These are phyloP conservation scores for Phytophthora podocarpi DNA, from an alignment of 352 stramenopile species.

Conservation along the genomic window DNA sequence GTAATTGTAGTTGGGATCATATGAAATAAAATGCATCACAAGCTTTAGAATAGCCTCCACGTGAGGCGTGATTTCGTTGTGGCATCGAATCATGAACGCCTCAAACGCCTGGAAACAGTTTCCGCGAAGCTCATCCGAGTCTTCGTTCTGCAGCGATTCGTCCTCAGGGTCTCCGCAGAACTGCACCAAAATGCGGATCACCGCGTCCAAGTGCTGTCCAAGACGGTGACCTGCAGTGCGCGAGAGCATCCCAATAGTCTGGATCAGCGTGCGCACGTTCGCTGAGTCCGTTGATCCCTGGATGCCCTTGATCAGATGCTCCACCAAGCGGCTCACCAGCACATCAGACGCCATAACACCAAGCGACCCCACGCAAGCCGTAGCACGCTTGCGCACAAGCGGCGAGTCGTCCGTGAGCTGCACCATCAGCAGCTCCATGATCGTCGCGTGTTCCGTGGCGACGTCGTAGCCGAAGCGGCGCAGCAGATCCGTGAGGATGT, in stretches of 20 bases:
- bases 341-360: slow-evolving; percentile 95
- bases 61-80: slow-evolving; percentile 95
- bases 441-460: slow-evolving; percentile 84
- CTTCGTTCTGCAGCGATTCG: slow-evolving; percentile 93
- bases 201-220: slow-evolving; percentile 93
- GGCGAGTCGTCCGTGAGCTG: slow-evolving; percentile 84
- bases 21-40: slow-evolving; percentile 94
- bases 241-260: slow-evolving; percentile 97
- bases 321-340: slow-evolving; percentile 93
- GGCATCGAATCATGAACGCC: slow-evolving; percentile 96
- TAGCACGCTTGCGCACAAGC: slow-evolving; percentile 96
- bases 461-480: slow-evolving; percentile 95
- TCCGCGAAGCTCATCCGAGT: slow-evolving; percentile 96
- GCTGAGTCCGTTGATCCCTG: slow-evolving; percentile 64
- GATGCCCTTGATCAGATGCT: slow-evolving; percentile 93
- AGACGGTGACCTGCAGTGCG: slow-evolving; percentile 96
- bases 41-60: slow-evolving; percentile 92
- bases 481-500: slow-evolving; percentile 97
- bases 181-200: slow-evolving; percentile 96
- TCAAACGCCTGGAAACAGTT: slow-evolving; percentile 99
- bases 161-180: slow-evolving; percentile 95
- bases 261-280: slow-evolving; percentile 93
- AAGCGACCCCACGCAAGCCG: slow-evolving; percentile 94
- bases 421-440: slow-evolving; percentile 89
- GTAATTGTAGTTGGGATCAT: slow-evolving; percentile 99